phyloP scores from a whole-genome alignment of 495 filamentous ascomycete genomes.

The Podospora tetraspora region DNA sequence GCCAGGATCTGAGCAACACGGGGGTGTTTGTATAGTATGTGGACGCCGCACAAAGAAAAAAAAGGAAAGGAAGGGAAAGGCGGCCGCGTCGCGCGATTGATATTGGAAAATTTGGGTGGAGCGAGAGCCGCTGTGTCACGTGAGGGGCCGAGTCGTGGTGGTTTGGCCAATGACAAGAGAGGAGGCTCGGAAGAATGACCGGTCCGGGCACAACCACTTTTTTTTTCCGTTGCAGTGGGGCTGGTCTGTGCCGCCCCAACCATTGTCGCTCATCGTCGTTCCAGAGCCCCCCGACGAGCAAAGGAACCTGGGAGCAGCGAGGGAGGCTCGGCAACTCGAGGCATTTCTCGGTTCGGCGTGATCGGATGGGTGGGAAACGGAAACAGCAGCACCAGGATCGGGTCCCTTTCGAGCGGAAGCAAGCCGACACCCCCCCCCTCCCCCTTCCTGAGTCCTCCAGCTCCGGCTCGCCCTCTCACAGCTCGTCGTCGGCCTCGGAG shows the following conservation, averaged over 20 bases:
- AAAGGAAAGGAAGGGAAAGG: conserved; percentile 23
- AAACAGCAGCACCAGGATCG: not conserved
- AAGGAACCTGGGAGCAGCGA: not conserved
- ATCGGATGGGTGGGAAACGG: not conserved
- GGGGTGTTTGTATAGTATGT: conserved; percentile 38
- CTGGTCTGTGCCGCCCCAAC: not conserved
- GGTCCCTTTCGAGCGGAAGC: not conserved
- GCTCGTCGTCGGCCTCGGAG: conserved; percentile 12
- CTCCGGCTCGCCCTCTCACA: not conserved
- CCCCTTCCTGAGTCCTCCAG: not conserved
- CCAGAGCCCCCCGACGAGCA: not conserved
- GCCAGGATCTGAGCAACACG: conserved; percentile 44
- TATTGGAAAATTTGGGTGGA: conserved; percentile 17
- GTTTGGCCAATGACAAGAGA: not conserved
- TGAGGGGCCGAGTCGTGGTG: not conserved
- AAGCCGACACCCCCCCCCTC: not conserved
- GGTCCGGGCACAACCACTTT: conserved; percentile 9
- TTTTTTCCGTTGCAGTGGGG: not conserved
- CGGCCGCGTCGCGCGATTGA: not conserved
- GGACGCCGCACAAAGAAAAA: conserved; percentile 35
- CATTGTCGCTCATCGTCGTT: not conserved
- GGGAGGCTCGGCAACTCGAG: conserved; percentile 3
- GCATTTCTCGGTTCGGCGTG: conserved; percentile 8
- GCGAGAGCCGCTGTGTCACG: conserved; percentile 9
- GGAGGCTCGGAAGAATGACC: conserved; percentile 4